A percentile compares a stretch with the other conserved stretches of the same genome.
These are phyloP conservation scores for Pichia sp. DNA, from an alignment of 1,139 yeast species.

Conservation along the genomic window DNA sequence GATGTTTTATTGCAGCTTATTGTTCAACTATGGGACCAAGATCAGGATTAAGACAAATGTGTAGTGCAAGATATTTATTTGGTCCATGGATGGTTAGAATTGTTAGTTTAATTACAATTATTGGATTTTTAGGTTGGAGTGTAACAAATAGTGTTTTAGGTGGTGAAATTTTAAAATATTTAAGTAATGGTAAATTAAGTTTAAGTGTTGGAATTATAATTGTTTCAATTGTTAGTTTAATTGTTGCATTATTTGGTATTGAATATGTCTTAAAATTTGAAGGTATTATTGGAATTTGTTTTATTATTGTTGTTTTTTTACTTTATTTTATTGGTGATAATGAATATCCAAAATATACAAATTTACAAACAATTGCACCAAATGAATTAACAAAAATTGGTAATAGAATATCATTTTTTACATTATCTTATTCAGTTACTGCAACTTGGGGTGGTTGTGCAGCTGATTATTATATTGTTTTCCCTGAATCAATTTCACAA, in stretches of 20 bases:
- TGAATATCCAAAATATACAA: conserved; percentile 37
- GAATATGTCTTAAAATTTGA: conserved; percentile 64
- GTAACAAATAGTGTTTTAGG: conserved; percentile 80
- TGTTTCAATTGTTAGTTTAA: conserved; percentile 55
- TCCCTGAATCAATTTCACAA: conserved; percentile 69
- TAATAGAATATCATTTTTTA: conserved; percentile 66
- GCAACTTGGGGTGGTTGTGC: conserved; percentile 90
- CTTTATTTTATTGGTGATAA: conserved; percentile 63
- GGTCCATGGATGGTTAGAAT: conserved; percentile 81
- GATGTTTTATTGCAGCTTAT: conserved; percentile 72
- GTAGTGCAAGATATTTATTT: conserved; percentile 67
- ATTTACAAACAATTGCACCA: conserved; percentile 35
- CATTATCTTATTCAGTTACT: conserved; percentile 72
- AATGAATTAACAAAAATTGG: conserved; percentile 42
- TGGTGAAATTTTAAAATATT: conserved; percentile 66
- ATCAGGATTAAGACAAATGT: conserved; percentile 84
- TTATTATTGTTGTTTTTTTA: conserved; percentile 58
- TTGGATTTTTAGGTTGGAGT: conserved; percentile 84
- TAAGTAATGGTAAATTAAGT: conserved; percentile 59
- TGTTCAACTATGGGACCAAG: conserved; percentile 82
- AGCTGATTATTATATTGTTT: conserved; percentile 74
- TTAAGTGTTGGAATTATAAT: conserved; percentile 68
- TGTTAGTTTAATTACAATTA: conserved; percentile 58
- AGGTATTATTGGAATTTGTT: conserved; percentile 62
- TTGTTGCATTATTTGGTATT: conserved; percentile 73